Conservation (phyloP, 2,329 filamentous ascomycete species). For the Alternaria solani region DNA sequence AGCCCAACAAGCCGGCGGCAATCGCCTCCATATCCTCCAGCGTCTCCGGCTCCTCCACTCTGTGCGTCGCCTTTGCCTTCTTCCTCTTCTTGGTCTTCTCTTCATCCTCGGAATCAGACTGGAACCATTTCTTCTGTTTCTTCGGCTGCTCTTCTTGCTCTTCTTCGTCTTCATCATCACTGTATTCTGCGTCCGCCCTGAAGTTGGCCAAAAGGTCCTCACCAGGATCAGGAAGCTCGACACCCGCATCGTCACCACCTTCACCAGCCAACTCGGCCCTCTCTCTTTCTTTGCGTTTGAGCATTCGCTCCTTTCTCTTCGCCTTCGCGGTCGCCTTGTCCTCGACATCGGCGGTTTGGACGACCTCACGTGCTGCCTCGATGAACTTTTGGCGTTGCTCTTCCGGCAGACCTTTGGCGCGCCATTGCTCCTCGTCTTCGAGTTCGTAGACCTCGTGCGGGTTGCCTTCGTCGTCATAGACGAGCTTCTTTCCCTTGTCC, state of each 20-base stretch:
- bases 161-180: slow-evolving; percentile 50
- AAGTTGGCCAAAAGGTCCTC: slow-evolving; percentile 56
- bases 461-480: slow-evolving; percentile 92
- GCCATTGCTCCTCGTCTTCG: slow-evolving; percentile 83
- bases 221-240: slow-evolving; percentile 41
- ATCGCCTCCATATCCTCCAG: slow-evolving; percentile 80
- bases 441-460: slow-evolving; percentile 88
- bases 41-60: slow-evolving; percentile 75
- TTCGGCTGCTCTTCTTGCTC: slow-evolving; percentile 61
- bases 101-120: slow-evolving; percentile 68
- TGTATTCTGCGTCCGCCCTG: slow-evolving; percentile 51
- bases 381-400: slow-evolving; percentile 80
- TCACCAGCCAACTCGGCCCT: slow-evolving; percentile 54
- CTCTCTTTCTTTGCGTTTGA: slow-evolving; percentile 75
- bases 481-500: slow-evolving; percentile 81
- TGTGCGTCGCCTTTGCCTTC: slow-evolving; percentile 63
- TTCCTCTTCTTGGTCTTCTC: slow-evolving; percentile 51
- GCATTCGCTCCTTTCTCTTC: slow-evolving; percentile 78
- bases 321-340: slow-evolving; percentile 84
- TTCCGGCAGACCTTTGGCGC: slow-evolving; percentile 75
- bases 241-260: slow-evolving; percentile 24
- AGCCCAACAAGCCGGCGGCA: slow-evolving; percentile 73
- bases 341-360: slow-evolving; percentile 76
- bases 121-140: slow-evolving; percentile 81
- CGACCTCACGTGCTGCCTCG: slow-evolving; percentile 74